phyloP scores from a whole-genome alignment of 139 green algal genomes.

The Deuterostichococcus epilithicus region DNA sequence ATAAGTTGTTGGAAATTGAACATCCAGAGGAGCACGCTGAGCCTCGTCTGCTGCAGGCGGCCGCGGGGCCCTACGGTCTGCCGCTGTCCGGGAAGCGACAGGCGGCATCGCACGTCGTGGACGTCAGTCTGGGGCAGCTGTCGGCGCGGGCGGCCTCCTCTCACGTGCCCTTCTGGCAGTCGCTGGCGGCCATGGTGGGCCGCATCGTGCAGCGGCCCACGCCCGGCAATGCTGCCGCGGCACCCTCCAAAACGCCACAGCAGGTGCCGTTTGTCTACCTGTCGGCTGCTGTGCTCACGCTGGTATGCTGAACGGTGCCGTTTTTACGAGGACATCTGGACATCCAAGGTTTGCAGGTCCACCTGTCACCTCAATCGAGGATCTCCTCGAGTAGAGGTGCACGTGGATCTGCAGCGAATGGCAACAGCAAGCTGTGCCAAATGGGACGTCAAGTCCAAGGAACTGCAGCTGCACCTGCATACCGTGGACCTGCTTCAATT shows the following conservation, averaged over 20 bases:
- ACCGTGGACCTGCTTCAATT: too few species aligned
- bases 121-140: conserved; percentile 40
- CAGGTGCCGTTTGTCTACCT: neutral
- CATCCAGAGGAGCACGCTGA: too few species aligned
- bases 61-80: neutral
- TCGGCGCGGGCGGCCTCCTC: conserved; percentile 58
- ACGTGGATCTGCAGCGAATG: too few species aligned
- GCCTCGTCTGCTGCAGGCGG: neutral
- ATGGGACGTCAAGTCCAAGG: too few species aligned
- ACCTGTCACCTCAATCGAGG: too few species aligned
- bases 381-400: too few species aligned
- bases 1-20: too few species aligned
- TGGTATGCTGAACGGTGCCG: neutral
- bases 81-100: neutral
- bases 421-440: too few species aligned
- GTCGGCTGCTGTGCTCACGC: neutral
- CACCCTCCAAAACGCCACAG: neutral
- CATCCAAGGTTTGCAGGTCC: too few species aligned
- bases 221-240: conserved; percentile 2
- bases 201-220: conserved; percentile 17
- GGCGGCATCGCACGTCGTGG: conserved; percentile 12
- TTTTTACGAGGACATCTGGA: conserved; percentile 25
- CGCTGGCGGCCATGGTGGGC: conserved; percentile 20
- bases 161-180: conserved; percentile 63
- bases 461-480: too few species aligned